Percentiles rank a stretch among this genome's conserved stretches.
phyloP scores from a whole-genome alignment of 2,329 filamentous ascomycete species.

The Hymenoscyphus albidus region DNA sequence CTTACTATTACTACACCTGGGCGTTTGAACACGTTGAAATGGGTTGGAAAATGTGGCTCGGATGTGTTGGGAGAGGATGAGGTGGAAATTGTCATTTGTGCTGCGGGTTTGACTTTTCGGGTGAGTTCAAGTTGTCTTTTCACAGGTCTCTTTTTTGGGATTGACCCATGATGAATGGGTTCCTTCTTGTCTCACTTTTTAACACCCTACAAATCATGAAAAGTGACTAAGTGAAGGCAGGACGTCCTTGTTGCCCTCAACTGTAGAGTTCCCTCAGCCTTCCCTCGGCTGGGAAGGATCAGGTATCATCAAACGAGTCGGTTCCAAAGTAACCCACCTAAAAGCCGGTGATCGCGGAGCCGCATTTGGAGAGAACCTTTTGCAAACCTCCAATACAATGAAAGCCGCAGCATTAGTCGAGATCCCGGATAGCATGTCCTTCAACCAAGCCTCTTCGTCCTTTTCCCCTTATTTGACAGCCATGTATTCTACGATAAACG shows the following conservation, averaged over 20 bases:
- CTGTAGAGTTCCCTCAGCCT: constrained; percentile 16
- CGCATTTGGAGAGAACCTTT: constrained; percentile 33
- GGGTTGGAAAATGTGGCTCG: constrained; percentile 12
- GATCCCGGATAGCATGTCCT: constrained; percentile 41
- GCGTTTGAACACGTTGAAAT: constrained; percentile 20
- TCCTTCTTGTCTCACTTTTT: too few relatives aligned
- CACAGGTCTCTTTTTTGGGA: too few relatives aligned
- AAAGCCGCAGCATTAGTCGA: constrained; percentile 31
- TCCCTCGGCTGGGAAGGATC: constrained; percentile 17
- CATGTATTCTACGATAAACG: constrained; percentile 6
- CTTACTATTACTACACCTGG: constrained; percentile 18
- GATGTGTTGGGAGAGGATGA: constrained; percentile 6
- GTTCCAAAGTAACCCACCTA: constrained; percentile 24
- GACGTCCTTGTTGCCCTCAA: constrained; percentile 28
- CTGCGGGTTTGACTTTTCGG: constrained; percentile 25
- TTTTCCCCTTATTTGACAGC: constrained; percentile 10
- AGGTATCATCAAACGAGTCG: constrained; percentile 30
- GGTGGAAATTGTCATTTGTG: constrained; percentile 16
- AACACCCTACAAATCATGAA: too few relatives aligned
- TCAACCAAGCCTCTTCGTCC: constrained; percentile 41
- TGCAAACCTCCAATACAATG: constrained; percentile 4
- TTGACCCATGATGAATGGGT: too few relatives aligned
- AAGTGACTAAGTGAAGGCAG: not conserved
- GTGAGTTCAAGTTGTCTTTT: constrained; percentile 4
- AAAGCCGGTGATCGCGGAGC: constrained; percentile 29